Conservation (phyloP, 768 basidiomycete genomes). For the Lentinula guzmanii region DNA sequence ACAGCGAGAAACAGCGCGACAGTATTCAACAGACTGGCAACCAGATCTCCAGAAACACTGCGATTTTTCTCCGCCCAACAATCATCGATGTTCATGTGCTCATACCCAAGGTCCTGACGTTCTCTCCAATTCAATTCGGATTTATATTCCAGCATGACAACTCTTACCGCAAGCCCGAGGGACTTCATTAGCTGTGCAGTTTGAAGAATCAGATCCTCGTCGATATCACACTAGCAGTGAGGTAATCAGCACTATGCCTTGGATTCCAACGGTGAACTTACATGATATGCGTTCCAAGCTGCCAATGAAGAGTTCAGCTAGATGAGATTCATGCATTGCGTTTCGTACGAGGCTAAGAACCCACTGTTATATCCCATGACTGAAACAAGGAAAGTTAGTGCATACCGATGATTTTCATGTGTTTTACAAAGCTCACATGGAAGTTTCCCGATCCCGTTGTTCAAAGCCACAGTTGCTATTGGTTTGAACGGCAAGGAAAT, state of each 20-base stretch:
- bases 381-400: slow-evolving; percentile 13
- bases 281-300: slow-evolving; percentile 72
- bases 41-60: slow-evolving; percentile 44
- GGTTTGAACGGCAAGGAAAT: background rate
- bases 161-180: slow-evolving; percentile 44
- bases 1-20: background rate
- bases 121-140: background rate
- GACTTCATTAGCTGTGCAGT: slow-evolving; percentile 45
- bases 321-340: background rate
- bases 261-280: slow-evolving; percentile 18
- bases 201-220: slow-evolving; percentile 44
- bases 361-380: slow-evolving; percentile 63
- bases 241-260: background rate
- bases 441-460: slow-evolving; percentile 25
- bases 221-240: slow-evolving; percentile 46
- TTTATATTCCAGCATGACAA: background rate
- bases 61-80: slow-evolving; percentile 59
- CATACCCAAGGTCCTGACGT: slow-evolving; percentile 49
- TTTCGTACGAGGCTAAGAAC: background rate
- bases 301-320: background rate
- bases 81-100: slow-evolving; percentile 57
- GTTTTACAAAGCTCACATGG: slow-evolving; percentile 22
- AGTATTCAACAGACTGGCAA: slow-evolving; percentile 35
- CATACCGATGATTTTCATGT: background rate
- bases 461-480: background rate